phyloP scores from a whole-genome alignment of 2,329 filamentous ascomycete species.

The Simplicillium aogashimaense region DNA sequence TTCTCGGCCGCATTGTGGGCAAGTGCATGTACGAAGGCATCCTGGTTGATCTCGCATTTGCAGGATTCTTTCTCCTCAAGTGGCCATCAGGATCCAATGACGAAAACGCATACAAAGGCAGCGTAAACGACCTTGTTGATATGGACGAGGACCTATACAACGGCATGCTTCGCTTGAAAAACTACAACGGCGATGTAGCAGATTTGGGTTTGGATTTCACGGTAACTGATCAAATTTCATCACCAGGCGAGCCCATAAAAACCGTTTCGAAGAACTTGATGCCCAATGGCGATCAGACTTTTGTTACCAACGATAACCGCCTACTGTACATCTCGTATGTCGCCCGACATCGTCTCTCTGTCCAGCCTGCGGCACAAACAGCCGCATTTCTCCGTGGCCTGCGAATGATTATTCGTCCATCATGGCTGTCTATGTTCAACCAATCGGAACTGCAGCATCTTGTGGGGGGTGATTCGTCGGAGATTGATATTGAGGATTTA shows the following conservation, averaged over 20 bases:
- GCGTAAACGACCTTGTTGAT: constrained; percentile 86
- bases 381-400: constrained; percentile 81
- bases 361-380: constrained; percentile 73
- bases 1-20: constrained; percentile 83
- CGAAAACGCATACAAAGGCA: constrained; percentile 73
- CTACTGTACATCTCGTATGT: constrained; percentile 92
- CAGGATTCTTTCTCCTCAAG: constrained; percentile 90
- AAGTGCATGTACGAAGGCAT: constrained; percentile 98
- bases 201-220: constrained; percentile 77
- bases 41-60: constrained; percentile 84
- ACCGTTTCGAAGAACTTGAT: constrained; percentile 68
- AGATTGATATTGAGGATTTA: constrained; percentile 81
- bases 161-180: constrained; percentile 74
- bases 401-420: constrained; percentile 76
- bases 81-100: constrained; percentile 66
- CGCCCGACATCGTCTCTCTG: constrained; percentile 73
- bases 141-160: constrained; percentile 87
- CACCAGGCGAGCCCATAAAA: constrained; percentile 34
- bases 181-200: constrained; percentile 67
- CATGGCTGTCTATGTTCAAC: constrained; percentile 98
- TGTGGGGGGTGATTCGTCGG: constrained; percentile 75
- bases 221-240: constrained; percentile 59
- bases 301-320: constrained; percentile 86
- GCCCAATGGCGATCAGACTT: constrained; percentile 61
- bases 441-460: constrained; percentile 89